A percentile compares a stretch with the other conserved stretches of the same genome.
Evolutionary conservation across 225 moss, liverwort and hornwort species (phyloP).

Genomic region (Straminergon stramineum): DNA sequence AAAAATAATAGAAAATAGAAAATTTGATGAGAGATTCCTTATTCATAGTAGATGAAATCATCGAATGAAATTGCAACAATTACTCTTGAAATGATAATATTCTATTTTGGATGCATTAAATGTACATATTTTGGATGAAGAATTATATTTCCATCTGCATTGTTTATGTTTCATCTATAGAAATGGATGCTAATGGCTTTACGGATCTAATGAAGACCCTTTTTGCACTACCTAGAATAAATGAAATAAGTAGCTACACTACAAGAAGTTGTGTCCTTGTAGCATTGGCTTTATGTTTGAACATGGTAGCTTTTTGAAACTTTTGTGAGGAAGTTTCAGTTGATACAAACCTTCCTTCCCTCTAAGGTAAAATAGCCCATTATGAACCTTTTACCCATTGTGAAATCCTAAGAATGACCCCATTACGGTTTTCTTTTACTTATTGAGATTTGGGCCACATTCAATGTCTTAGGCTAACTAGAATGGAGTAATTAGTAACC

Average conservation of each 20-base stretch:
- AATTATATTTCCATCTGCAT: neutral
- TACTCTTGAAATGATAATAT: neutral
- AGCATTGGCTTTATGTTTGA: neutral
- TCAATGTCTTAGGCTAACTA: too few species aligned
- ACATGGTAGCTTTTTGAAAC: fast-evolving
- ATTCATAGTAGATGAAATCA: neutral
- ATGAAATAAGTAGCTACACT: neutral
- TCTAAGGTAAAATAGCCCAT: too few species aligned
- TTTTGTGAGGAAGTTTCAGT: neutral
- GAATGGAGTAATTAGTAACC: too few species aligned
- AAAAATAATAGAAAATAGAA: neutral
- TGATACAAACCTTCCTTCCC: fast-evolving
- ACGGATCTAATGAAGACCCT: neutral
- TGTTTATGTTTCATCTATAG: neutral
- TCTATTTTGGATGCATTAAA: neutral
- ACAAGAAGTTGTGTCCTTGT: fast-evolving
- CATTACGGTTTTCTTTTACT: too few species aligned
- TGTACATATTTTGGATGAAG: neutral
- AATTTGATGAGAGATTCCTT: too few species aligned
- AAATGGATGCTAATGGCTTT: neutral
- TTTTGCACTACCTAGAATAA: neutral
- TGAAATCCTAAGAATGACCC: too few species aligned
- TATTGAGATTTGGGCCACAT: too few species aligned
- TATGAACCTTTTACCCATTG: too few species aligned
- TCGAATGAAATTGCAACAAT: neutral